Percentiles rank a stretch among this genome's conserved stretches.
These are phyloP conservation scores for Excoecaria cochinchinensis DNA, from an alignment of 345 rosid species.

Conservation along the genomic window DNA sequence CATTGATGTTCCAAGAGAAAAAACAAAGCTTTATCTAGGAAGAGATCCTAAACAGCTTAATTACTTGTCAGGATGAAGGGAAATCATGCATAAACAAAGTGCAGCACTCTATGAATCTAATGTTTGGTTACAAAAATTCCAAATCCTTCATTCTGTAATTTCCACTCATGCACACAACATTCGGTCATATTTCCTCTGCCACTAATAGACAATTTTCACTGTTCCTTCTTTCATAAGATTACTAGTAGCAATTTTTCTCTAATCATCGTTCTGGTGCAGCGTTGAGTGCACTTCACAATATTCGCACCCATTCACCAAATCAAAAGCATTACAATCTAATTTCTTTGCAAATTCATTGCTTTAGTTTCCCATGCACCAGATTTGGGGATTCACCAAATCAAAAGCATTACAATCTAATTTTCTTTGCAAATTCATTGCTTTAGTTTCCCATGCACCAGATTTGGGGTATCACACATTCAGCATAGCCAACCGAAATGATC, in stretches of 20 bases:
- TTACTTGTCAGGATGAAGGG: background rate
- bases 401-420: background rate
- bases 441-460: background rate
- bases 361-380: background rate
- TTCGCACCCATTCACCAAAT: background rate
- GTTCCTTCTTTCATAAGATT: background rate
- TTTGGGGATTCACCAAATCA: background rate
- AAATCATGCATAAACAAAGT: background rate
- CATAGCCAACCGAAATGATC: background rate
- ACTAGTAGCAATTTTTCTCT: background rate
- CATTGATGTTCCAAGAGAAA: background rate
- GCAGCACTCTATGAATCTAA: background rate
- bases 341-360: background rate
- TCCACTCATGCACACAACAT: background rate
- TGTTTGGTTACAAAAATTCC: background rate
- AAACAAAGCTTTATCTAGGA: background rate
- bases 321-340: background rate
- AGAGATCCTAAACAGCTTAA: background rate
- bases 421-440: background rate
- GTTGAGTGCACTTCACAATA: background rate
- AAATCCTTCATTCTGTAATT: background rate
- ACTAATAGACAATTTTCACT: background rate
- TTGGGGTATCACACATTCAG: background rate
- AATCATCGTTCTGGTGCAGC: background rate
- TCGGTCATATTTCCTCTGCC: background rate